Base-by-base conservation (phyloP, 2,329 filamentous ascomycete species). In the Lecanosticta acicola region DNA sequence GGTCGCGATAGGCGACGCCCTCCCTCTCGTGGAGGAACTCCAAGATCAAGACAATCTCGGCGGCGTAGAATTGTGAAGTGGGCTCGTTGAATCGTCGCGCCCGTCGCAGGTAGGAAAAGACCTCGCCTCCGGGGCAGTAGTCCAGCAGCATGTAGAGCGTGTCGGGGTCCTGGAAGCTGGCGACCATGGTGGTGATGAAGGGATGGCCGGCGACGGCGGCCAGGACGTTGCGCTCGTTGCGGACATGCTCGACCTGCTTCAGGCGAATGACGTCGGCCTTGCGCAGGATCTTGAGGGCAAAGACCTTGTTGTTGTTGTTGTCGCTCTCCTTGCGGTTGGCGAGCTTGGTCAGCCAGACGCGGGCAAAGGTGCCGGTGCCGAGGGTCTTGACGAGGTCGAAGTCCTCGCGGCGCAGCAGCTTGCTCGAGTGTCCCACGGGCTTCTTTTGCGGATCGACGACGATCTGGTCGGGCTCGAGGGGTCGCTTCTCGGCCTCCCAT, bases 221-320 rank as follows among this genome's bases (percentile, higher is more conserved):
- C 41, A 93, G 79, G 56, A 91, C 83, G 52, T 81, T 79, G 58
- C 86, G 83, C 73, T 93, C 87, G 68, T 90, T 86, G 50, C 85
- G 83, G 44, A 91, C 86, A 67, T 93, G 87, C 68, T 91, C 86
- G 56, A 91, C 83, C 63, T 93, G 87, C 73, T 91, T 91, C 47
- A 91, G 77, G 53, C 83, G 83, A 65, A 93, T 84, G 36, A 93
- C 83, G 59, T 78, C 75, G 38, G 71, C 68, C 60, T 78, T 78
- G 55, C 85, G 80, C 54, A 91, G 68, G 45, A 89, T 87, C 74
- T 91, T 91, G 60, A 91, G 75, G 37, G 85, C 85, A 67, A 83
- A 90, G n/a, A 90, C 84, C 57, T 81, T 78, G 61, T 76, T 73
- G 38, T 65, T 58, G 61, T 76, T 73, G 38, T 65, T 58, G 34